Evolutionary conservation across 148 eudicot species (phyloP).

Genomic region (Cornus suecica): DNA sequence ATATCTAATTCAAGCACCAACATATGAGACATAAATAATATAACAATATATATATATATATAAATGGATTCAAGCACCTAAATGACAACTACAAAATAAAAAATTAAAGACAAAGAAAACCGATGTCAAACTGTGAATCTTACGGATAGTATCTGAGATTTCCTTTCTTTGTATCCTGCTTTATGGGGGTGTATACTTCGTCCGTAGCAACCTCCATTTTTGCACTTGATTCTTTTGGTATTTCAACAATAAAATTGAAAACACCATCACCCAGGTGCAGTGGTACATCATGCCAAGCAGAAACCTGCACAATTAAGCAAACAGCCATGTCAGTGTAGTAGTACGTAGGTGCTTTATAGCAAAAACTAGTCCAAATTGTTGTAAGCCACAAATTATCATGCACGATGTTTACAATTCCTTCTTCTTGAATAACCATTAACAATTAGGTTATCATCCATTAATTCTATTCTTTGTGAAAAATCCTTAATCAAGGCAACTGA

Average conservation of each 20-base stretch:
- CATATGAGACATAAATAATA: no score
- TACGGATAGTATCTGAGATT: slow-evolving; percentile 97
- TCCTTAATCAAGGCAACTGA: not conserved
- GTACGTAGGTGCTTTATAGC: not conserved
- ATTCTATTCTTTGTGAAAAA: not conserved
- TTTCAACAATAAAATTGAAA: slow-evolving; percentile 86
- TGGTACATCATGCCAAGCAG: slow-evolving; percentile 98
- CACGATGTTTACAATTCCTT: not conserved
- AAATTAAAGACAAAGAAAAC: not conserved
- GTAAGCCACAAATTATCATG: not conserved
- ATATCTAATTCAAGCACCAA: not conserved
- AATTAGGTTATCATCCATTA: not conserved
- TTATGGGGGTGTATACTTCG: slow-evolving; percentile 80
- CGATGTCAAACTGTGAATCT: slow-evolving; percentile 22
- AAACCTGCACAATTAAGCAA: slow-evolving; percentile 49
- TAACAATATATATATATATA: no score
- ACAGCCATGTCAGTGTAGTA: not conserved
- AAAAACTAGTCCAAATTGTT: not conserved
- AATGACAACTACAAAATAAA: not conserved
- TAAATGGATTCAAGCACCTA: slow-evolving; percentile 5
- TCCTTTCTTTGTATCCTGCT: slow-evolving; percentile 97
- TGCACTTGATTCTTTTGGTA: slow-evolving; percentile 95
- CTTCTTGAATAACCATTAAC: not conserved
- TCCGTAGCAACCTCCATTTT: slow-evolving; percentile 99
- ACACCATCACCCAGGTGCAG: slow-evolving; percentile 79